Evolutionary conservation across 345 rosid genomes (phyloP).

Genomic region (Boechera retrofracta): DNA sequence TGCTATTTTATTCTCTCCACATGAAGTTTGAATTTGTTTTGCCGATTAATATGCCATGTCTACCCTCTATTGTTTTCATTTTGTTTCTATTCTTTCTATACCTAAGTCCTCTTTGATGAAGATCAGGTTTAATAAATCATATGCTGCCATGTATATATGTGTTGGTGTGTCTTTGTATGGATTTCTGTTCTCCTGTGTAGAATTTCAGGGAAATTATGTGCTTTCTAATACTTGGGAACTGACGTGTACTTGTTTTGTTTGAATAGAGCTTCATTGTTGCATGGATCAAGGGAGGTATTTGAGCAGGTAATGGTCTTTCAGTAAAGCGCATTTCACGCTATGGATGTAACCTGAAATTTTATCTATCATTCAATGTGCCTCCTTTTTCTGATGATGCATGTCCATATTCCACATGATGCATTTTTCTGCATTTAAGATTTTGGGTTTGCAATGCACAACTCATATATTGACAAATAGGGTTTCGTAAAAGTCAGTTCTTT

Average conservation of each 20-base stretch:
- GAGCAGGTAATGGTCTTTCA: constrained; percentile 65
- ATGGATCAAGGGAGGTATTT: constrained; percentile 82
- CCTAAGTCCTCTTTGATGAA: constrained; percentile 10
- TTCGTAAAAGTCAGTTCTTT: constrained; percentile 14
- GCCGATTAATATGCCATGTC: constrained; percentile 21
- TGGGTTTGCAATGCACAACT: constrained; percentile 35
- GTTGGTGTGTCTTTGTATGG: constrained; percentile 20
- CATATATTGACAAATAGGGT: constrained; percentile 6
- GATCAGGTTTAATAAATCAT: constrained; percentile 8
- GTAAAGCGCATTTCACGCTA: constrained; percentile 25
- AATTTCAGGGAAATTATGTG: constrained; percentile 12
- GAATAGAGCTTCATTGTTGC: constrained; percentile 80
- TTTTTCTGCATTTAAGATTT: constrained; percentile 2
- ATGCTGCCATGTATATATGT: constrained; percentile 17
- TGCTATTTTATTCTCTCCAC: constrained; percentile 10
- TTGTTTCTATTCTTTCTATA: constrained; percentile 21
- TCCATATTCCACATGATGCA: neutral
- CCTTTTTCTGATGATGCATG: constrained; percentile 26
- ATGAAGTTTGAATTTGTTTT: constrained; percentile 18
- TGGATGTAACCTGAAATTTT: constrained; percentile 23
- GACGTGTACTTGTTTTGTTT: constrained; percentile 39
- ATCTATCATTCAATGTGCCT: constrained; percentile 21
- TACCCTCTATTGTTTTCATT: neutral
- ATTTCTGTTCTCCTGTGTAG: neutral
- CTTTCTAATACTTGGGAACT: constrained; percentile 30